Percentiles rank a stretch among this genome's conserved stretches.
Conservation (phyloP, 176 grass and related monocot genomes). For the Oryza longistaminata region DNA sequence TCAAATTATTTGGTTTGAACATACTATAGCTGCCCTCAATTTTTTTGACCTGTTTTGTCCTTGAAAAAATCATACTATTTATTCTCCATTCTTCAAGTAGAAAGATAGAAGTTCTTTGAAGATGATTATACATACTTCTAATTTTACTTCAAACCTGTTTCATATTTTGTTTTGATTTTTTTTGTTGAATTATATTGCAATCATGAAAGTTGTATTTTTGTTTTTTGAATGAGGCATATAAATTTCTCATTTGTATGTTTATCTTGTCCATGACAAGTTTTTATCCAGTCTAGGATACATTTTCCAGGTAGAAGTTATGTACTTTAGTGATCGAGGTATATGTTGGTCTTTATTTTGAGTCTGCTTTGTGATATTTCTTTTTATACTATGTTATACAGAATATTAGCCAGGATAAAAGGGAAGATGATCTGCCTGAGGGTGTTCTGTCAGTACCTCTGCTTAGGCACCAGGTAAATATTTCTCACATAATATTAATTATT, state of each 20-base stretch:
- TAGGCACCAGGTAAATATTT: constrained; percentile 77
- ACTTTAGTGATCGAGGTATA: constrained; percentile 24
- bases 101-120: constrained; percentile 24
- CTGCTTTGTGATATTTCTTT: constrained; percentile 28
- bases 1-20: constrained; percentile 5
- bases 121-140: neutral
- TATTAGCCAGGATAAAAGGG: constrained; percentile 66
- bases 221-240: constrained; percentile 4
- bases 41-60: neutral
- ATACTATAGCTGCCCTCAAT: neutral
- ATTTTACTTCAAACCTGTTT: neutral
- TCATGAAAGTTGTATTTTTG: neutral
- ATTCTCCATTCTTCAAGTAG: constrained; percentile 26
- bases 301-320: constrained; percentile 7
- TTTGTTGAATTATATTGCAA: neutral
- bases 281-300: constrained; percentile 12
- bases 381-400: constrained; percentile 58
- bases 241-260: neutral
- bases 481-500: constrained; percentile 10
- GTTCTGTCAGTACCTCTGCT: constrained; percentile 84
- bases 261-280: neutral
- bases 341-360: constrained; percentile 22
- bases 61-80: neutral
- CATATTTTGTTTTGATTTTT: neutral
- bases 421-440: constrained; percentile 89